These are phyloP conservation scores for Farysia itapuensis DNA, from an alignment of 1,284 basidiomycete genomes.

Conservation along the genomic window DNA sequence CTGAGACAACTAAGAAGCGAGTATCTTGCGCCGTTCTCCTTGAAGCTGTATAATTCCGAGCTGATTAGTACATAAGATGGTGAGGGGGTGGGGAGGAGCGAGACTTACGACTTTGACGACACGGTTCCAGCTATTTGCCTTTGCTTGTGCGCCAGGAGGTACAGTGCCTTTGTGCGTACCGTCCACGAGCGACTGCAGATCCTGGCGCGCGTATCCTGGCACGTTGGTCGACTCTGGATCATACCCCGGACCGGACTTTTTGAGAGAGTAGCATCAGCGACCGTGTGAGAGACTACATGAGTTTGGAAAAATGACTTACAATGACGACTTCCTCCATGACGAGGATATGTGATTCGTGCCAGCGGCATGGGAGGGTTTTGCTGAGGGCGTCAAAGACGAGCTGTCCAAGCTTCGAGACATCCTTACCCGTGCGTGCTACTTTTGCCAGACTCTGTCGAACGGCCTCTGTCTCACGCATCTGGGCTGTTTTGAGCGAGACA, in stretches of 20 bases:
- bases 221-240: conserved; percentile 48
- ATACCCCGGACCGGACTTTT: conserved; percentile 42
- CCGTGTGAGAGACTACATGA: background rate
- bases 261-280: background rate
- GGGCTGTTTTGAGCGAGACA: conserved; percentile 33
- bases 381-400: conserved; percentile 52
- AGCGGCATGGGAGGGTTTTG: conserved; percentile 58
- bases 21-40: conserved; percentile 46
- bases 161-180: conserved; percentile 17
- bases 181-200: conserved; percentile 37
- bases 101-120: conserved; percentile 52
- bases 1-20: conserved; percentile 1
- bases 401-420: conserved; percentile 46
- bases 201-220: conserved; percentile 35
- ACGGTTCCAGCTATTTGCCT: conserved; percentile 50
- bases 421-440: conserved; percentile 37
- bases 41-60: conserved; percentile 22
- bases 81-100: background rate
- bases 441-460: conserved; percentile 37
- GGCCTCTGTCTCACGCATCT: conserved; percentile 39
- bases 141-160: conserved; percentile 38
- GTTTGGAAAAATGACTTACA: conserved; percentile 11
- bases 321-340: conserved; percentile 58
- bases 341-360: conserved; percentile 57
- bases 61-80: background rate